These are phyloP conservation scores for Myxozyma lipomycoides DNA, from an alignment of 805 yeast genomes.

Conservation along the genomic window DNA sequence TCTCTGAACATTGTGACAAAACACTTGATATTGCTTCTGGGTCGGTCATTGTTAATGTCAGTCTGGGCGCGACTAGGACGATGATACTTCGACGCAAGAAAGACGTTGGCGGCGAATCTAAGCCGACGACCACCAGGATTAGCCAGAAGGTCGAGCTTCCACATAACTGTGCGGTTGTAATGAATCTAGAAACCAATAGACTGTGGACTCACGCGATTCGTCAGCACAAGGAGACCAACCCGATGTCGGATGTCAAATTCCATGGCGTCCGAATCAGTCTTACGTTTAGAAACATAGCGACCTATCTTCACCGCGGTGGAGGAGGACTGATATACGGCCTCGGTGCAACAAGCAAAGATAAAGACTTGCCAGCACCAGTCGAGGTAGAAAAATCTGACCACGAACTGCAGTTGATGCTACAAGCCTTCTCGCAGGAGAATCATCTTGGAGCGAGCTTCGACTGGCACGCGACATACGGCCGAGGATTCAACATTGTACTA, in stretches of 20 bases:
- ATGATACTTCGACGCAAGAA: constrained; percentile 16
- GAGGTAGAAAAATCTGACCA: background rate
- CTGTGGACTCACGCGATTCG: constrained; percentile 26
- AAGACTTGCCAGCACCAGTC: constrained; percentile 8
- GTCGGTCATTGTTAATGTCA: constrained; percentile 23
- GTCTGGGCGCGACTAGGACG: constrained; percentile 24
- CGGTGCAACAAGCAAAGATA: constrained; percentile 16
- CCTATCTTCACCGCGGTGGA: constrained; percentile 7
- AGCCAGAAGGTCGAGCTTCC: constrained; percentile 15
- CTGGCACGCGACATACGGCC: constrained; percentile 20
- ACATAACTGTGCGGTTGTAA: constrained; percentile 20
- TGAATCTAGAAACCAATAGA: constrained; percentile 21
- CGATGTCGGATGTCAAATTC: constrained; percentile 3
- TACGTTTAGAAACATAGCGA: constrained; percentile 18
- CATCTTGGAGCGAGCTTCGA: constrained; percentile 10
- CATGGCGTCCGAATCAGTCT: constrained; percentile 18
- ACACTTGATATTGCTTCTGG: constrained; percentile 28
- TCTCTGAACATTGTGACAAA: constrained; percentile 29
- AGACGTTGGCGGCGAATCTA: constrained; percentile 1
- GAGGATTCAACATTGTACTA: constrained; percentile 13
- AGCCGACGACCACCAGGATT: constrained; percentile 4
- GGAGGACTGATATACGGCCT: constrained; percentile 13
- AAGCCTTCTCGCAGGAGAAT: constrained; percentile 18
- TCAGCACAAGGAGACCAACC: constrained; percentile 6
- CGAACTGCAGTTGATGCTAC: constrained; percentile 6